Base-by-base conservation (phyloP, 2,329 filamentous ascomycete species). In the Clarireedia paspali region DNA sequence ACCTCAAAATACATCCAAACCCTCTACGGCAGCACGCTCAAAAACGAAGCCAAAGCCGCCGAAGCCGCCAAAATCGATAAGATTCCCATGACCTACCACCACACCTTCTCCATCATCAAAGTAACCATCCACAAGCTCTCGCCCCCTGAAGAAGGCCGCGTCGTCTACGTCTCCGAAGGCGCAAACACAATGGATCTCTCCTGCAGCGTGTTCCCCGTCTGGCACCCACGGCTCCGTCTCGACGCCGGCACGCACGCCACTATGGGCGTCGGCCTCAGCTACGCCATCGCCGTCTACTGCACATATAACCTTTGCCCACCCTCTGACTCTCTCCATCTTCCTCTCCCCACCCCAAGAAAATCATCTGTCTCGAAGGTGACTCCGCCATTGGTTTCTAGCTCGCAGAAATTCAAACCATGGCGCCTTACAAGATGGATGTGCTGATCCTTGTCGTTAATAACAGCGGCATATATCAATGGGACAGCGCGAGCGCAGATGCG, bases 151-250 rank as follows among this genome's bases (percentile, higher is more conserved):
- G 66, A 76, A 12, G 77, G 75, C 23, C 68, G 72, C 45, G 73
- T 81, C 24, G 75, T 82, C 23, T 82, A 82, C 59, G 70, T 82
- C 38, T 79, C 77, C 1, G 79, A 83, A 68, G 79, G 80, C 6
- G 78, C 80, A 7, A 82, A 82, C 62, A 81, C 79, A 6, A 83
- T 82, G 80, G 80, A 83, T 60, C 81, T 82, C 53, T 80, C 77
- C 2, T 75, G 80, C 20, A 77, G 75, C 12, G 71, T 75, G 45
- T 82, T 83, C 63, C 72, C 76, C 0, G 70, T 82, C 17, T 71
- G 78, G 30, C 72, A 80, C 60, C 79, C 79, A 2, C 75, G 80
- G 17, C 73, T 79, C 15, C 74, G 77, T 23, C 74, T 83, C 23
- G 80, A 83, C 65, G 79, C 80, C 3, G 79, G 79, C 1, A 82